These are phyloP conservation scores for Dillenia suffruticosa DNA, from an alignment of 164 flowering plant species.

Conservation along the genomic window DNA sequence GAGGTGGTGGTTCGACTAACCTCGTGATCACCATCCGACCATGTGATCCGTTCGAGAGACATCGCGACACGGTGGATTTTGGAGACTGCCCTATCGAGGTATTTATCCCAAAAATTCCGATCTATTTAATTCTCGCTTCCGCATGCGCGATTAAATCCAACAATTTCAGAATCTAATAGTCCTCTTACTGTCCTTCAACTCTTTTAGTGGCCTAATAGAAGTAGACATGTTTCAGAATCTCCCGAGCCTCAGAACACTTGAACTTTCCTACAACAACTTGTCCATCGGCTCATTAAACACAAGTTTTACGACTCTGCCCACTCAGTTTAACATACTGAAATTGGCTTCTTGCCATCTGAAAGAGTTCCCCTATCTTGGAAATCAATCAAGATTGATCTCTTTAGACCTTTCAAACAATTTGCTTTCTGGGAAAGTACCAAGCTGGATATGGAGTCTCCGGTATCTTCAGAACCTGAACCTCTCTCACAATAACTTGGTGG, in stretches of 20 bases:
- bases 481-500: slow-evolving; percentile 26
- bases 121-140: too few relatives aligned
- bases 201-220: slow-evolving; percentile 26
- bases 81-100: too few relatives aligned
- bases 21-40: too few relatives aligned
- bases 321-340: slow-evolving; percentile 13
- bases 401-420: slow-evolving; percentile 43
- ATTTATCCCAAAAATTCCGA: too few relatives aligned
- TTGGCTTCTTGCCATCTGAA: slow-evolving; percentile 35
- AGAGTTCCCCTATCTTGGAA: slow-evolving; percentile 23
- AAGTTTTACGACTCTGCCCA: slow-evolving; percentile 2
- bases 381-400: slow-evolving; percentile 9
- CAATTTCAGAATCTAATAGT: slow-evolving; percentile 13
- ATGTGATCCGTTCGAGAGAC: too few relatives aligned
- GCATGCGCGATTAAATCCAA: too few relatives aligned
- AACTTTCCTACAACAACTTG: slow-evolving; percentile 36
- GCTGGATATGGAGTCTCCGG: slow-evolving; percentile 33
- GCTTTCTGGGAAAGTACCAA: slow-evolving; percentile 32
- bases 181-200: slow-evolving; percentile 32
- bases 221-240: slow-evolving; percentile 12
- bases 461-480: slow-evolving; percentile 23
- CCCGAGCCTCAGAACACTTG: slow-evolving; percentile 23
- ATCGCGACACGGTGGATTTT: too few relatives aligned
- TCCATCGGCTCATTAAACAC: slow-evolving; percentile 1
- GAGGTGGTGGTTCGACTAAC: too few relatives aligned